These are phyloP conservation scores for Neonectria magnoliae DNA, from an alignment of 2,329 filamentous ascomycete species.

Conservation along the genomic window DNA sequence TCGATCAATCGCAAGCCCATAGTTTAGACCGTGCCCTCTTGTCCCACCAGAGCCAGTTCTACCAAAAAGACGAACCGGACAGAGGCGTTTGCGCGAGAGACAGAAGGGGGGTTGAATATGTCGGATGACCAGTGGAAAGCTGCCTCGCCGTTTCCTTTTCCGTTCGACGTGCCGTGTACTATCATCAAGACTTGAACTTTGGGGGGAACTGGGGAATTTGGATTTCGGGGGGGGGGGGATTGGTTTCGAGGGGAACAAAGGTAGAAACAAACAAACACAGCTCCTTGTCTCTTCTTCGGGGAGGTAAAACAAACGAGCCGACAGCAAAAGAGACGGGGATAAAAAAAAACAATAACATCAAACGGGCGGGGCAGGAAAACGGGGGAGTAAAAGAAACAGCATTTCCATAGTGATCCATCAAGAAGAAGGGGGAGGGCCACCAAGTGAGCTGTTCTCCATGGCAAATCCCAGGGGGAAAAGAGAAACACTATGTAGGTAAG, in stretches of 20 bases:
- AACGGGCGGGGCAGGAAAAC: slow-evolving; percentile 25
- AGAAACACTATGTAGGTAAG: slow-evolving; percentile 38
- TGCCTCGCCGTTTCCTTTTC: slow-evolving; percentile 8
- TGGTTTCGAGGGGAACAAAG: slow-evolving; percentile 4
- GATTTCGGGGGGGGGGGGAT: slow-evolving; percentile 12
- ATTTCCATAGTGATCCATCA: slow-evolving; percentile 46
- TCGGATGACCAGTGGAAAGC: background rate
- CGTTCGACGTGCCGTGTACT: slow-evolving; percentile 15
- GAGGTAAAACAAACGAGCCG: slow-evolving; percentile 34
- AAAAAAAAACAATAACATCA: slow-evolving; percentile 24
- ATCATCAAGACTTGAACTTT: slow-evolving; percentile 22
- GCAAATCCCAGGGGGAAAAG: slow-evolving; percentile 29
- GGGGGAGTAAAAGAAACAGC: slow-evolving; percentile 39
- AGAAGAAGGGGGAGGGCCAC: slow-evolving; percentile 26
- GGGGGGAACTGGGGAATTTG: slow-evolving; percentile 16
- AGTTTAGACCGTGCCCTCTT: background rate
- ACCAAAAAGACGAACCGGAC: background rate
- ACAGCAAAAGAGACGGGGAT: slow-evolving; percentile 28
- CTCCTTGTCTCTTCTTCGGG: slow-evolving; percentile 27
- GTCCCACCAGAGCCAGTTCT: background rate
- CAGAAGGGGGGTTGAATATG: background rate
- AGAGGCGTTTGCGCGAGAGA: background rate
- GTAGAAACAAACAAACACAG: slow-evolving; percentile 34
- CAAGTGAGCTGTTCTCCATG: slow-evolving; percentile 30
- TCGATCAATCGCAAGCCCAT: background rate